Evolutionary conservation across 768 basidiomycete species (phyloP).

Genomic region (Amanita molliuscula): DNA sequence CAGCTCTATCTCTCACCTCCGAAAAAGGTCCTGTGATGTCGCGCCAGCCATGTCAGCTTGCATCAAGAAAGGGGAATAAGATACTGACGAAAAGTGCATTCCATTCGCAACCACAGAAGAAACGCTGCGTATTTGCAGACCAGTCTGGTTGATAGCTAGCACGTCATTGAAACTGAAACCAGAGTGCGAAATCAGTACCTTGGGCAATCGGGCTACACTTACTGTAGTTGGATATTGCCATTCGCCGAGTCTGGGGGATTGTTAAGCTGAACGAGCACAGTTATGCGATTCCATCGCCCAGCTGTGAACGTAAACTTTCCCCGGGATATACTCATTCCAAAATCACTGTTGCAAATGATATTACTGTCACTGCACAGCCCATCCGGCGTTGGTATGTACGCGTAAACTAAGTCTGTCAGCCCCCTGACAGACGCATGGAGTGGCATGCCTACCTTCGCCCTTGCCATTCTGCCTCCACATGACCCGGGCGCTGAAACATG

Average conservation of each 20-base stretch:
- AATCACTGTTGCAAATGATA: constrained; percentile 63
- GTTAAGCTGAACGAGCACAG: constrained; percentile 75
- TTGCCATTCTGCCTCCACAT: constrained; percentile 65
- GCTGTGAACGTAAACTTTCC: constrained; percentile 52
- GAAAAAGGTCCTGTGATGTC: constrained; percentile 57
- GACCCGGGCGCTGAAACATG: constrained; percentile 64
- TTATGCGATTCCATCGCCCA: constrained; percentile 65
- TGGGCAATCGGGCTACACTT: constrained; percentile 14
- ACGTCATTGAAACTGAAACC: constrained; percentile 55
- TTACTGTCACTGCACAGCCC: constrained; percentile 42
- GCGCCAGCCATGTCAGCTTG: neutral
- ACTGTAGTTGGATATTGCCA: constrained; percentile 65
- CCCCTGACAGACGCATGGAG: constrained; percentile 4
- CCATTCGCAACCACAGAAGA: constrained; percentile 49
- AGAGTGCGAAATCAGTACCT: neutral
- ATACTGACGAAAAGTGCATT: constrained; percentile 65
- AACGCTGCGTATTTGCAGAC: constrained; percentile 54
- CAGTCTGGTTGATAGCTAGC: constrained; percentile 44
- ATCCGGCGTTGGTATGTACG: constrained; percentile 63
- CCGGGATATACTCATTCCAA: constrained; percentile 66
- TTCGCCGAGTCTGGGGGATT: constrained; percentile 58
- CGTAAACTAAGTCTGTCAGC: constrained; percentile 45
- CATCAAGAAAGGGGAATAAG: constrained; percentile 1
- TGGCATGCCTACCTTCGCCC: constrained; percentile 51
- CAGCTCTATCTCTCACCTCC: constrained; percentile 36